phyloP scores from a whole-genome alignment of 768 basidiomycete species.

The Cantharellus anzutake region DNA sequence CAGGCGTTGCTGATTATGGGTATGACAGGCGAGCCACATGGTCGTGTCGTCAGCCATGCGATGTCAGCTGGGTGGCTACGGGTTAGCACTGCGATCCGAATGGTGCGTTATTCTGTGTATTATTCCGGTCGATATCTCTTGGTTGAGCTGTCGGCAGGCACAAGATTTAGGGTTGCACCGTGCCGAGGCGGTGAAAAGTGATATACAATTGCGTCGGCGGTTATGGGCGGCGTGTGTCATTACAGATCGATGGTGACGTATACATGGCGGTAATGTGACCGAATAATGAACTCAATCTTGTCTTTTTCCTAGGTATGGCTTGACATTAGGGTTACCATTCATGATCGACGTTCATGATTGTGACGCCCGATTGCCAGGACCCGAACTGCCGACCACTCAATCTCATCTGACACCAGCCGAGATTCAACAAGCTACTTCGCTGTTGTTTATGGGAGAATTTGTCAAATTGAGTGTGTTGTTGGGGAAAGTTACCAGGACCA shows the following conservation, averaged over 20 bases:
- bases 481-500: constrained; percentile 78
- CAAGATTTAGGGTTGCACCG: constrained; percentile 93
- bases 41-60: constrained; percentile 70
- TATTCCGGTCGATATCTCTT: background rate
- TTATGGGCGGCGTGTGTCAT: constrained; percentile 93
- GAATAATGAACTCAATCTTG: constrained; percentile 24
- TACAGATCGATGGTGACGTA: constrained; percentile 57
- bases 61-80: constrained; percentile 75
- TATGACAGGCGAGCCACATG: constrained; percentile 82
- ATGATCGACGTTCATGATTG: constrained; percentile 97
- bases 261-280: no score
- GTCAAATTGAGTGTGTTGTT: constrained; percentile 81
- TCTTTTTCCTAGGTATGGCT: constrained; percentile 26
- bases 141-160: constrained; percentile 26
- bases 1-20: constrained; percentile 72
- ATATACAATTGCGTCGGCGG: constrained; percentile 71
- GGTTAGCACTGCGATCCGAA: constrained; percentile 41
- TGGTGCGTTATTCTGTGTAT: constrained; percentile 7
- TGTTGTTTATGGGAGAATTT: constrained; percentile 66
- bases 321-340: constrained; percentile 82
- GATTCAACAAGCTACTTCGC: constrained; percentile 10
- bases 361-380: constrained; percentile 81
- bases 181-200: constrained; percentile 67
- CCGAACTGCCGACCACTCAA: constrained; percentile 49
- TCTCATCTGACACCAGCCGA: constrained; percentile 16